Evolutionary conservation across 73 alveolate genomes (phyloP).

Genomic region (Durusdinium trenchii): DNA sequence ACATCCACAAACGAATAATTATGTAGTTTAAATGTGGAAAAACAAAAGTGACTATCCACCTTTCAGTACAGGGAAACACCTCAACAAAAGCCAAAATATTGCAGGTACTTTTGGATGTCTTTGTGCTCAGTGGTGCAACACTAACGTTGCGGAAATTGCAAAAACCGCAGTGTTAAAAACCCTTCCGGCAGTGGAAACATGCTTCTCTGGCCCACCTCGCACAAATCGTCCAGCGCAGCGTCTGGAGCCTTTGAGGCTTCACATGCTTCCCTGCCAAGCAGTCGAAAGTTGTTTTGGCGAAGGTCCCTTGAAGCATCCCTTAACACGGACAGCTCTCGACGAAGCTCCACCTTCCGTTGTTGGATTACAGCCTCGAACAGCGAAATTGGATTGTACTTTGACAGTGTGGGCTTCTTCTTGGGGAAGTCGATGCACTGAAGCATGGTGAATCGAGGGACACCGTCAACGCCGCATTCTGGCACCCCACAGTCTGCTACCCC

Average conservation of each 20-base stretch:
- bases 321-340: not conserved
- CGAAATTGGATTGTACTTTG: not conserved
- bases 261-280: not conserved
- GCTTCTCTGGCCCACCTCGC: conserved; percentile 26
- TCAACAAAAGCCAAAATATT: too few species aligned
- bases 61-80: too few species aligned
- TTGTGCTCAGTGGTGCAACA: too few species aligned
- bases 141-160: too few species aligned
- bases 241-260: not conserved
- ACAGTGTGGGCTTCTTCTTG: conserved; percentile 49
- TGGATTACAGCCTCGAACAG: not conserved
- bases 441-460: conserved; percentile 61
- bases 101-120: too few species aligned
- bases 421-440: conserved; percentile 89
- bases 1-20: too few species aligned
- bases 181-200: too few species aligned
- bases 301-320: conserved; percentile 31
- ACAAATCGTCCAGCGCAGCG: conserved; percentile 40
- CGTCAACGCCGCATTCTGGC: conserved; percentile 25
- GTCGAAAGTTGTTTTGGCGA: conserved; percentile 78
- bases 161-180: too few species aligned
- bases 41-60: too few species aligned
- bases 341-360: not conserved
- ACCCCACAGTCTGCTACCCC: conserved; percentile 67
- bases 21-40: too few species aligned